These are phyloP conservation scores for Stellera chamaejasme DNA, from an alignment of 345 rosid genomes.

Conservation along the genomic window DNA sequence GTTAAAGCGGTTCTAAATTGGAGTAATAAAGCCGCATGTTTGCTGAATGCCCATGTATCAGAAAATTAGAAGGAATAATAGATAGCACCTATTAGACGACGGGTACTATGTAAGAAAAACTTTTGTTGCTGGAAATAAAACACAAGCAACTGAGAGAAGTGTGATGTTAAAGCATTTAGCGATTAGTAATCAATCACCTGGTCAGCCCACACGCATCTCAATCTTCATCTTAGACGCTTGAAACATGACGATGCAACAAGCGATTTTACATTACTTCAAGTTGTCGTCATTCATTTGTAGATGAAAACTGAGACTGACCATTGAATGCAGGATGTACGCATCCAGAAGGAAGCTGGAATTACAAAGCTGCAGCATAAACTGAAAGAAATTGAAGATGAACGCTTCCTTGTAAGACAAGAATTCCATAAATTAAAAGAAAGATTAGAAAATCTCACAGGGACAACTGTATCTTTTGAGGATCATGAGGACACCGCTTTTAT, in stretches of 20 bases:
- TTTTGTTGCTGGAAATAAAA: no score
- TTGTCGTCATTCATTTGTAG: constrained; percentile 1
- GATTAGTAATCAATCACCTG: background rate
- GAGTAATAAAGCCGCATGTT: no score
- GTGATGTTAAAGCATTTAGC: no score
- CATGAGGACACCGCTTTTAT: constrained; percentile 18
- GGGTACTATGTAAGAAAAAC: no score
- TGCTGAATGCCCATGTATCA: no score
- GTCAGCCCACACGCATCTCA: background rate
- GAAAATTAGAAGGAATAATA: no score
- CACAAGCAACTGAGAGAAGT: no score
- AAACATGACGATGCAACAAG: constrained; percentile 1
- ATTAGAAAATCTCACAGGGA: constrained; percentile 36
- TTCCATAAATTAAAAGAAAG: constrained; percentile 31
- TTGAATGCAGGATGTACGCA: constrained; percentile 39
- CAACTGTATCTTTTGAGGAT: constrained; percentile 21
- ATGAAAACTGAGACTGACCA: constrained; percentile 11
- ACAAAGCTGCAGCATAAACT: constrained; percentile 38
- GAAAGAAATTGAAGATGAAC: constrained; percentile 44
- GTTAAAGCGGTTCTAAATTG: no score
- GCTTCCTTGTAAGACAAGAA: constrained; percentile 24
- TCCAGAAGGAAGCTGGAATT: constrained; percentile 40
- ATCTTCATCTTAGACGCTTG: constrained; percentile 9
- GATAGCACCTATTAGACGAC: no score
- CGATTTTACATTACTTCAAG: background rate